Base-by-base conservation (phyloP, 768 basidiomycete species). In the Lactifluus volemus region DNA sequence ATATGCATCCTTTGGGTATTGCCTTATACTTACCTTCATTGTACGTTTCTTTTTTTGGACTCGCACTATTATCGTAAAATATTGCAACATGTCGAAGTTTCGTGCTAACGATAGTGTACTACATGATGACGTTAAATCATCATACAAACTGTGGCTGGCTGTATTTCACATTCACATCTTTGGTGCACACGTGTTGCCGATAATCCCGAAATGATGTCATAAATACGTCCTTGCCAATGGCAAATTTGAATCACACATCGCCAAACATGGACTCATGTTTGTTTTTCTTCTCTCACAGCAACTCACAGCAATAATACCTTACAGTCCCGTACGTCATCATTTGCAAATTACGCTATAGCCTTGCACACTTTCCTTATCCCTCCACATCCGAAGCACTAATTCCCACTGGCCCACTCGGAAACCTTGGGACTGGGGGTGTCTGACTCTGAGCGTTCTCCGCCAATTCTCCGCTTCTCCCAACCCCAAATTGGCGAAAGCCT, bases 41-140 rank as follows among this genome's bases (percentile, higher is more conserved):
- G 50, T 52, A 17, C 34, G 32, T 34, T 12, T 19, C 36, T 51
- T 29, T 52, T 29, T 52, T 49, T 62, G 56, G 47, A 53, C 61
- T 14, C 11, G 51, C 56, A 53, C 38, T 30, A 62, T 62, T 49
- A 62, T 44, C 51, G 58, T 62, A 62, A 58, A 58, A 52, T 58
- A 58, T 49, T 58, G 52, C 61, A 58, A 41, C 56, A 58, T 58
- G 19, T 47, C 60, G 34, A 62, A 29, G 38, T 58, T 25, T 49
- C 36, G 39, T 58, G 47, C 61, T 62, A 53, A 62, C 61, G 52
- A 47, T 58, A 53, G 56, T 62, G 61, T 62, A 62, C 56, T 21
- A 58, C 38, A 39, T 57, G 30, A 62, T 30, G 30, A 62, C 21
- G 56, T 53, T 51, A 51, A 53, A 54, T 58, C 19, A 62, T 47